Percentiles rank a stretch among this genome's conserved stretches.
Evolutionary conservation across 129 eudicot species (phyloP).

Genomic region (Arctium lappa): DNA sequence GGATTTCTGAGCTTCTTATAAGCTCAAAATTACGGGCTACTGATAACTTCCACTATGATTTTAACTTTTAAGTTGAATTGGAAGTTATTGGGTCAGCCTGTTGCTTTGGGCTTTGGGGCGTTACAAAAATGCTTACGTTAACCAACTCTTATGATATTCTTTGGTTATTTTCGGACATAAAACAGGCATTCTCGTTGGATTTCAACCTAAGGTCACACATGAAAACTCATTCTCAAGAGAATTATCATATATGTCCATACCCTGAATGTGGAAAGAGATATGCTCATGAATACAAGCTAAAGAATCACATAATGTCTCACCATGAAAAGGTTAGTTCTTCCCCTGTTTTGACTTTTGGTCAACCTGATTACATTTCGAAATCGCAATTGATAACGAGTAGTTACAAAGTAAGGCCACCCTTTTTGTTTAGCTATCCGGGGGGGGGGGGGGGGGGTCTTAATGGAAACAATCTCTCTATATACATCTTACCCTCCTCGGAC

Average conservation of each 20-base stretch:
- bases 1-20: too few relatives aligned
- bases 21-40: too few relatives aligned
- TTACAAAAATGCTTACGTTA: neutral
- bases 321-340: slow-evolving; percentile 73
- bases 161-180: neutral
- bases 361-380: neutral
- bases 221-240: slow-evolving; percentile 99
- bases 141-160: neutral
- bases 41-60: too few relatives aligned
- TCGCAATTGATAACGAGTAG: neutral
- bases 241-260: slow-evolving; percentile 87
- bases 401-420: neutral
- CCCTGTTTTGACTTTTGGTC: neutral
- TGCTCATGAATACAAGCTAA: slow-evolving; percentile 95
- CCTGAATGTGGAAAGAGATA: slow-evolving; percentile 95
- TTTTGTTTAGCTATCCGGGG: neutral
- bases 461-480: too few relatives aligned
- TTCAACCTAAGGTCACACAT: slow-evolving; percentile 91
- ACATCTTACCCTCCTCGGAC: neutral
- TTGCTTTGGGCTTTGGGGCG: neutral
- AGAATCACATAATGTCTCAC: slow-evolving; percentile 79
- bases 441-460: neutral
- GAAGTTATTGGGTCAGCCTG: too few relatives aligned
- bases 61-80: too few relatives aligned
- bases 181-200: slow-evolving; percentile 97